Evolutionary conservation across 768 basidiomycete genomes (phyloP), one percentile per base, ranked within the genome.

Genomic region (Phallus indusiatus): DNA sequence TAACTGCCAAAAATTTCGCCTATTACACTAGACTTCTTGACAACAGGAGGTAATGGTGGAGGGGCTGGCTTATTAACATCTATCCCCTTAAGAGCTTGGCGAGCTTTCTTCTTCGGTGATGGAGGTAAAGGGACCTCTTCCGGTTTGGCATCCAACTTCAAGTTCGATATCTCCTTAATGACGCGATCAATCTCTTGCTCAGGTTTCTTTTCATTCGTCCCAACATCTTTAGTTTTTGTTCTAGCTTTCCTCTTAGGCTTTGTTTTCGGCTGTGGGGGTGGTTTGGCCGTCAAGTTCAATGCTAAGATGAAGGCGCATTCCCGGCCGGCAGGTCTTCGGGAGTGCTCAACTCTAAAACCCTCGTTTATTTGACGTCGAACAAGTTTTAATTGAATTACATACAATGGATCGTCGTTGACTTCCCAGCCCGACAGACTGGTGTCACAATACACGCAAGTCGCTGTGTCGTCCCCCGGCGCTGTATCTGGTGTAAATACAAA

Each of bases 341-440:
- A 77, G 65, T 94, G 91, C 65, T 92, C 86, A 66, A 86, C 78
- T 62, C 88, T 90, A 65, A 48, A 56, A 63, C 49, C 57, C 53
- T 50, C 48, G 61, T 54, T 47, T 57, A 56, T 34, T 55, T 36
- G 48, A 9, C 21, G 8, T 21, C 20, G 20, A 6, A 28, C 53
- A 53, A 14, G 18, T 62, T 34, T n/a, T n/a, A 0, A 28, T 14
- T n/a, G 2, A 52, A 22, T 10, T 10, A 74, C 88, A 60, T 71
- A 96, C 94, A 85, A 68, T 14, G 94, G 94, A 70, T 94, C 85
- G 68, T 98, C 94, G 14, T 81, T 82, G 28, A 78, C 74, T 47
- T 93, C 90, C 94, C 94, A 98, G 1, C 89, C 91, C 56, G 84
- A 84, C 2, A 95, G 80, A 1, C 83, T 78, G 35, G 86, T 75